These are phyloP conservation scores for Rickenella mellea DNA, from an alignment of 768 basidiomycete genomes.

Conservation along the genomic window DNA sequence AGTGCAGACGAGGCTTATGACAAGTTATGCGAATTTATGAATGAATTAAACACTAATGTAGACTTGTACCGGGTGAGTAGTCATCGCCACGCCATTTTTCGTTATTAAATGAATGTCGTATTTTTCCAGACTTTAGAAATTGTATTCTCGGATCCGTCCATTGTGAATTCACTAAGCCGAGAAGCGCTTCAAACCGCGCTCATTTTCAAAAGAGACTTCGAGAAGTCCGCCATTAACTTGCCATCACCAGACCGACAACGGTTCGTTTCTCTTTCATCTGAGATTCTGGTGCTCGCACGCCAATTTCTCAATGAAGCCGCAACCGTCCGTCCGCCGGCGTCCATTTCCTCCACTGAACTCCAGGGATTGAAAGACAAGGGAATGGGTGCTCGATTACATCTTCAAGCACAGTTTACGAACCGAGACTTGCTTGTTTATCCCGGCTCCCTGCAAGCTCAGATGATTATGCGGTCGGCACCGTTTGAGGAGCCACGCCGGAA, in stretches of 20 bases:
- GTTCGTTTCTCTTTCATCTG: conserved; percentile 85
- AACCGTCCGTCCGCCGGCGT: conserved; percentile 52
- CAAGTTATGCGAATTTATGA: conserved; percentile 93
- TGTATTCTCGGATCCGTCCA: conserved; percentile 58
- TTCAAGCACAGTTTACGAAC: conserved; percentile 69
- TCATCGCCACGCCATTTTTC: conserved; percentile 4
- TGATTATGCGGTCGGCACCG: conserved; percentile 87
- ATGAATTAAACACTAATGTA: conserved; percentile 88
- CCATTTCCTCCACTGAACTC: conserved; percentile 61
- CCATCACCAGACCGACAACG: conserved; percentile 65
- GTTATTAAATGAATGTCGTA: conserved; percentile 11
- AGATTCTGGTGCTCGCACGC: conserved; percentile 80
- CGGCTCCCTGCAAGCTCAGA: conserved; percentile 81
- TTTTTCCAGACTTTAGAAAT: conserved; percentile 51
- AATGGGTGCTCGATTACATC: conserved; percentile 62
- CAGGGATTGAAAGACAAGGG: conserved; percentile 67
- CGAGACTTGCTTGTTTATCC: conserved; percentile 75
- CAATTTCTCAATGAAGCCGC: conserved; percentile 68
- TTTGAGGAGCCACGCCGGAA: conserved; percentile 73
- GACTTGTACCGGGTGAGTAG: conserved; percentile 77
- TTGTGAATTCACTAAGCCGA: conserved; percentile 54
- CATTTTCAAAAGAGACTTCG: conserved; percentile 95
- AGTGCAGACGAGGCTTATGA: conserved; percentile 86
- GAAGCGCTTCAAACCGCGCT: conserved; percentile 83
- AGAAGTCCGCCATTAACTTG: conserved; percentile 91